Conservation (phyloP, 1,284 basidiomycete species). For the Inonotus hispidus region DNA sequence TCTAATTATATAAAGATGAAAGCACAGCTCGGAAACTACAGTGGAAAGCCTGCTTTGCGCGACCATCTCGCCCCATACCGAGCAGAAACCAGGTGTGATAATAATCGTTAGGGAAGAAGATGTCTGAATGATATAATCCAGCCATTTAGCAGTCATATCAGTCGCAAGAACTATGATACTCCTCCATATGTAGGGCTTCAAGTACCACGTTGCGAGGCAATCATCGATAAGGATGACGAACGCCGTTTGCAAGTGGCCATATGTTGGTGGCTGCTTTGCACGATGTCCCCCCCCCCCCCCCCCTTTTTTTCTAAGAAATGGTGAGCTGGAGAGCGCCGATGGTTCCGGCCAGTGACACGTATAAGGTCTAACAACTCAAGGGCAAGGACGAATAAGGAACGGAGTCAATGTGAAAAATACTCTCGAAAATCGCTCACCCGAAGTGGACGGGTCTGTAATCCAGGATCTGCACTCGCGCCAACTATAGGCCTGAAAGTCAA, state of each 20-base stretch:
- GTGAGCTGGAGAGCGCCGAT: neutral
- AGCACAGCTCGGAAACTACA: too few species aligned
- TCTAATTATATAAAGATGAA: too few species aligned
- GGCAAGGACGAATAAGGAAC: neutral
- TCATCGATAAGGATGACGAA: slow-evolving; percentile 3
- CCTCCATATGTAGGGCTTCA: neutral
- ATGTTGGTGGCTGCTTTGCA: neutral
- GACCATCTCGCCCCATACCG: too few species aligned
- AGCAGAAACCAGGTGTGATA: too few species aligned
- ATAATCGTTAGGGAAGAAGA: too few species aligned
- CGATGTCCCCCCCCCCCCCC: neutral
- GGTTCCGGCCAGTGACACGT: slow-evolving; percentile 13
- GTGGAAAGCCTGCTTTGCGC: too few species aligned
- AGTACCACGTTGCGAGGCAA: neutral
- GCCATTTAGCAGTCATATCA: neutral
- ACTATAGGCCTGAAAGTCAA: slow-evolving; percentile 19
- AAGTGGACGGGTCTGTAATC: slow-evolving; percentile 1
- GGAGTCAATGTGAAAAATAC: neutral
- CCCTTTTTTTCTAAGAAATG: too few species aligned
- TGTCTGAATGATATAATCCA: too few species aligned
- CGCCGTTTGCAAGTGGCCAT: slow-evolving; percentile 5
- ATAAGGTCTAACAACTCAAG: slow-evolving; percentile 5
- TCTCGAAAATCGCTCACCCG: neutral
- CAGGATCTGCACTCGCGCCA: slow-evolving; percentile 10
- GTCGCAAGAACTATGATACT: neutral